A percentile compares a stretch with the other conserved stretches of the same genome.
Evolutionary conservation across 78 protist species (phyloP).

Genomic region (Chrysochromulina tobinii): DNA sequence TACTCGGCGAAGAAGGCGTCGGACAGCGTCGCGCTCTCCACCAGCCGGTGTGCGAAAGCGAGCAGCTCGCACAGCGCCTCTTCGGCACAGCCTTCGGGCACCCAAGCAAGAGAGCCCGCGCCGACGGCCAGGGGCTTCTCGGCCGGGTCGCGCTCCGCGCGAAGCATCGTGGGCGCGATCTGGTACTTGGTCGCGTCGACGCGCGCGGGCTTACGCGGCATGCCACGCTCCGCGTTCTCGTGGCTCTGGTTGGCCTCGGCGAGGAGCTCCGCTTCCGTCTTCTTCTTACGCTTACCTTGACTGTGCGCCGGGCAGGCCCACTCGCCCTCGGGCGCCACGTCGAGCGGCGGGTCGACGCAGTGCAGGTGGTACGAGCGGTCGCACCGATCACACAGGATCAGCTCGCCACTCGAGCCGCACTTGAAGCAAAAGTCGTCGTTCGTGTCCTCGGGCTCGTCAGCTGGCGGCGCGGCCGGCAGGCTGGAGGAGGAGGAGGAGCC

Average conservation of each 20-base stretch:
- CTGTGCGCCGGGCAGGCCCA: not conserved
- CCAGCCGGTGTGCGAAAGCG: not conserved
- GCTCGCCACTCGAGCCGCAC: not conserved
- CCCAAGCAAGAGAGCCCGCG: too few relatives aligned
- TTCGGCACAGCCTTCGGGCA: too few relatives aligned
- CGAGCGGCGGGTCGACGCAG: conserved; percentile 11
- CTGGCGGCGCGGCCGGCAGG: too few relatives aligned
- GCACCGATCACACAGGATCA: conserved; percentile 33
- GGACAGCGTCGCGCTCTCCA: not conserved
- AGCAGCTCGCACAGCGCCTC: not conserved
- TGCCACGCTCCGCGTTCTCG: not conserved
- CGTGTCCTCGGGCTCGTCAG: not conserved
- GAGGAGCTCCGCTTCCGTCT: not conserved
- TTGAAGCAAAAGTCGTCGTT: not conserved
- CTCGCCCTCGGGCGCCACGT: not conserved
- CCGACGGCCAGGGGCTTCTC: too few relatives aligned
- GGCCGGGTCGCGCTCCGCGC: not conserved
- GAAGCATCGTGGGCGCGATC: not conserved
- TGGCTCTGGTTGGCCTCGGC: not conserved
- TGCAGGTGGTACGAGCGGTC: conserved; percentile 15
- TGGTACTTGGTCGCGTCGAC: not conserved
- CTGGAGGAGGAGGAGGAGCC: too few relatives aligned
- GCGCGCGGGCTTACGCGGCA: not conserved
- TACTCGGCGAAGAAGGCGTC: not conserved
- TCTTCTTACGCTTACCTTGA: too few relatives aligned